A percentile compares a stretch with the other conserved stretches of the same genome.
Evolutionary conservation across 179 eudicot genomes (phyloP).

Genomic region (Amaranthus tricolor): DNA sequence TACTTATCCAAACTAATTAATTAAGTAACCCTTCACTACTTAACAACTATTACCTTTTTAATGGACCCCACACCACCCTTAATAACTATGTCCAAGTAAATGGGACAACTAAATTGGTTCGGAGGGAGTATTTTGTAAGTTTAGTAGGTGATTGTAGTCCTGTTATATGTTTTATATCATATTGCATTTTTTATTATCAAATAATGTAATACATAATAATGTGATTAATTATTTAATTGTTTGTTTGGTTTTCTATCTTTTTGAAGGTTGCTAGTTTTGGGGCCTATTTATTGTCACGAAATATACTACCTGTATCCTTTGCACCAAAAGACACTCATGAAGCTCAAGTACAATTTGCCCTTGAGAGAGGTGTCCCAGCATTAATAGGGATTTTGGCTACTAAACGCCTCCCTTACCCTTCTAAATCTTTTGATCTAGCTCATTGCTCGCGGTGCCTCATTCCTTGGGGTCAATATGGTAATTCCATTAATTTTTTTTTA

Average conservation of each 20-base stretch:
- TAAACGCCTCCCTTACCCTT: constrained; percentile 68
- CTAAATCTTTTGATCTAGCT: constrained; percentile 85
- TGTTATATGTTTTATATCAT: no score
- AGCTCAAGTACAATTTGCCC: constrained; percentile 90
- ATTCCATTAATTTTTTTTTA: not conserved
- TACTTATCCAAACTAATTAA: no score
- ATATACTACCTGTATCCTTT: constrained; percentile 76
- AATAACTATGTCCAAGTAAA: no score
- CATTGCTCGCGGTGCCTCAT: constrained; percentile 97
- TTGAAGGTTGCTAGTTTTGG: constrained; percentile 90
- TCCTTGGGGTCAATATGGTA: constrained; percentile 76
- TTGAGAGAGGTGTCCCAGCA: constrained; percentile 85
- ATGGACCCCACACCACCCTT: no score
- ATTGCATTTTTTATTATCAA: no score
- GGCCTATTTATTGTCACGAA: constrained; percentile 66
- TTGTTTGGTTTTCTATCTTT: not conserved
- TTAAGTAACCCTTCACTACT: no score
- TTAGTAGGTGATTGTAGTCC: no score
- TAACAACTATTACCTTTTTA: no score
- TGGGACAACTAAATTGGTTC: no score
- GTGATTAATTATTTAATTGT: not conserved
- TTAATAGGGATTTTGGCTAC: constrained; percentile 75
- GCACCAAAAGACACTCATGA: constrained; percentile 90
- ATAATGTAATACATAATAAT: no score
- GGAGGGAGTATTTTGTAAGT: no score